These are phyloP conservation scores for Prunus kanzakura DNA, from an alignment of 306 rosid species.

Conservation along the genomic window DNA sequence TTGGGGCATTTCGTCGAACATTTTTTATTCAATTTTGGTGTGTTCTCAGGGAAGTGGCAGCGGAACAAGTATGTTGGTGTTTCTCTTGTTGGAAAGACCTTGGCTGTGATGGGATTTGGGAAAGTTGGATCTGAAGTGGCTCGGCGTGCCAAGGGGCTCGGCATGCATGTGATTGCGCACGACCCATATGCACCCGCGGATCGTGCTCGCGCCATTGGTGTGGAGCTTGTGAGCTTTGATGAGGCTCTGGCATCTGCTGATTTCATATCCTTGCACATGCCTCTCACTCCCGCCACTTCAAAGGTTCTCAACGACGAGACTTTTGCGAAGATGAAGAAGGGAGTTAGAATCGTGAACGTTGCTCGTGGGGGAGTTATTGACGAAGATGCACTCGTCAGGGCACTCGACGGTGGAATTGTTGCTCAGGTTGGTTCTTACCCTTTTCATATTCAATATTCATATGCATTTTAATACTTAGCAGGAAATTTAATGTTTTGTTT, in stretches of 20 bases:
- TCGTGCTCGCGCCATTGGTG: constrained; percentile 95
- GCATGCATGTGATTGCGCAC: constrained; percentile 94
- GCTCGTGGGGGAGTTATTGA: constrained; percentile 99
- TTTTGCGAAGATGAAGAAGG: constrained; percentile 94
- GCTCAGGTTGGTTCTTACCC: constrained; percentile 63
- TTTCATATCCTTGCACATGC: constrained; percentile 97
- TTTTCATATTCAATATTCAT: constrained; percentile 2
- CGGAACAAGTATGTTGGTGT: constrained; percentile 94
- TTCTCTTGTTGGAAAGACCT: constrained; percentile 93
- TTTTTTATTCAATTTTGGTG: neutral
- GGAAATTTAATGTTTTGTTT: neutral
- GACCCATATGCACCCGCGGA: constrained; percentile 97
- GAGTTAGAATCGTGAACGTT: constrained; percentile 86
- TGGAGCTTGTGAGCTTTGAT: constrained; percentile 91
- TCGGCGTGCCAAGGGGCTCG: constrained; percentile 96
- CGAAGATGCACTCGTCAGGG: constrained; percentile 92
- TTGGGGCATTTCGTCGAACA: constrained; percentile 22
- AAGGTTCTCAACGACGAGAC: constrained; percentile 90
- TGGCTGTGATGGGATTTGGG: constrained; percentile 95
- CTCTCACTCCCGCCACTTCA: constrained; percentile 80
- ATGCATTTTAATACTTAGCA: neutral
- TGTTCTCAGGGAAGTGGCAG: constrained; percentile 72
- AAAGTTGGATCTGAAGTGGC: constrained; percentile 99
- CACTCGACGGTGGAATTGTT: constrained; percentile 82
- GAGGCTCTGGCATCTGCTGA: constrained; percentile 85